phyloP scores from a whole-genome alignment of 495 filamentous ascomycete species.

The Patellaria atrata region DNA sequence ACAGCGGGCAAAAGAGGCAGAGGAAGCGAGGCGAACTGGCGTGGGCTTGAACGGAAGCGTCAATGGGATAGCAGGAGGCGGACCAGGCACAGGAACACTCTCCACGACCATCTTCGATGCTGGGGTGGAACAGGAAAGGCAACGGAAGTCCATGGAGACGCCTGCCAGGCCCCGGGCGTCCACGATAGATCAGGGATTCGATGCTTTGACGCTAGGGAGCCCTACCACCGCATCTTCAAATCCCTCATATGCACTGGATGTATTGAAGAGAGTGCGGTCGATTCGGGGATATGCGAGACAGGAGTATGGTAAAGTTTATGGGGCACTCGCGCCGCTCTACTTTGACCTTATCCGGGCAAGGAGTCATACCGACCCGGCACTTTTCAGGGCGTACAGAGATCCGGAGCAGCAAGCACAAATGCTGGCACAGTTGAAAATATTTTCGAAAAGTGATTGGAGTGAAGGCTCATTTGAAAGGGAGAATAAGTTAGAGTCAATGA shows the following conservation, averaged over 20 bases:
- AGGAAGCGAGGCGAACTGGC: constrained; percentile 30
- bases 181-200: constrained; percentile 48
- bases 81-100: constrained; percentile 11
- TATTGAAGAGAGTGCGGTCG: constrained; percentile 57
- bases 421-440: constrained; percentile 60
- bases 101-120: constrained; percentile 59
- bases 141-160: constrained; percentile 21
- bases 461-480: constrained; percentile 56
- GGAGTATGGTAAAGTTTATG: constrained; percentile 85
- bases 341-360: constrained; percentile 58
- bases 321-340: constrained; percentile 77
- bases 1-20: constrained; percentile 37
- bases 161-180: constrained; percentile 5
- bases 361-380: constrained; percentile 62
- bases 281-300: constrained; percentile 72
- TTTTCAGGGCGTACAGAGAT: constrained; percentile 76
- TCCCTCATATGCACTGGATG: constrained; percentile 43
- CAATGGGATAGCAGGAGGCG: constrained; percentile 20
- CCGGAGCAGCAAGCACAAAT: constrained; percentile 82
- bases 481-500: constrained; percentile 56
- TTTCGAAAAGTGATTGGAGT: constrained; percentile 66
- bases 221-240: constrained; percentile 25
- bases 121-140: constrained; percentile 39
- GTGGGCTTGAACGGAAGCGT: constrained; percentile 26
- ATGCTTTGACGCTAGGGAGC: constrained; percentile 42